Evolutionary conservation across 192 early-diverging fungal species (phyloP).

Genomic region (Dispira parvispora): DNA sequence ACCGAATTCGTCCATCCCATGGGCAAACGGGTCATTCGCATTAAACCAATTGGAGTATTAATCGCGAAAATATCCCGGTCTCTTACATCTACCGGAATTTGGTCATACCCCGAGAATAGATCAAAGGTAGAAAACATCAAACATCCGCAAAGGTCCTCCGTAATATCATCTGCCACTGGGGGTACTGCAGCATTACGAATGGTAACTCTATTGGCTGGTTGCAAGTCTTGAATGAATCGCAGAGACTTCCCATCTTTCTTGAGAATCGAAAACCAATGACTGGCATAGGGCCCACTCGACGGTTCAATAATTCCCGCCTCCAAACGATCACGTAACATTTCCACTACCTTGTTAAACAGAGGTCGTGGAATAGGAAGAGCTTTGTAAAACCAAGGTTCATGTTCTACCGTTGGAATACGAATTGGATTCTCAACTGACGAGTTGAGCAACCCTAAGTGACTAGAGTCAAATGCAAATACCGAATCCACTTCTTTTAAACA

Average conservation of each 20-base stretch:
- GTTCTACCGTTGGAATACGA: slow-evolving; percentile 7
- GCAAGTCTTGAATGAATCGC: slow-evolving; percentile 12
- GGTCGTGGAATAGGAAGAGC: slow-evolving; percentile 5
- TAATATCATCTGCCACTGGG: slow-evolving; percentile 10
- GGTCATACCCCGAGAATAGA: slow-evolving; percentile 11
- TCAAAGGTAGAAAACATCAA: slow-evolving; percentile 7
- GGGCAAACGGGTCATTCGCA: slow-evolving; percentile 10
- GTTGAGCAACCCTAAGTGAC: slow-evolving; percentile 7
- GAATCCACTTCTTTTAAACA: neutral
- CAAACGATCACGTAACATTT: neutral
- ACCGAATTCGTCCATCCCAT: slow-evolving; percentile 12
- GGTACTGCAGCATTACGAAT: neutral
- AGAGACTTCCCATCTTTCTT: slow-evolving; percentile 10
- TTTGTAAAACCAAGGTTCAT: slow-evolving; percentile 8
- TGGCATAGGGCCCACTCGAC: slow-evolving; percentile 10
- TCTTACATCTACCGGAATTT: slow-evolving; percentile 3
- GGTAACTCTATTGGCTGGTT: slow-evolving; percentile 7
- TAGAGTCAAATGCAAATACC: neutral
- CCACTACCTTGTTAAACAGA: slow-evolving; percentile 1
- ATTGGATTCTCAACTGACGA: neutral
- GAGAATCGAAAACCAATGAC: slow-evolving; percentile 8
- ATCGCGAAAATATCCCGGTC: slow-evolving; percentile 11
- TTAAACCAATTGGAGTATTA: slow-evolving; percentile 6
- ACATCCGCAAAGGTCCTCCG: neutral
- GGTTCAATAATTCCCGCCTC: slow-evolving; percentile 7